Base-by-base conservation (phyloP, 768 basidiomycete genomes). In the Leccinum arenicola region DNA sequence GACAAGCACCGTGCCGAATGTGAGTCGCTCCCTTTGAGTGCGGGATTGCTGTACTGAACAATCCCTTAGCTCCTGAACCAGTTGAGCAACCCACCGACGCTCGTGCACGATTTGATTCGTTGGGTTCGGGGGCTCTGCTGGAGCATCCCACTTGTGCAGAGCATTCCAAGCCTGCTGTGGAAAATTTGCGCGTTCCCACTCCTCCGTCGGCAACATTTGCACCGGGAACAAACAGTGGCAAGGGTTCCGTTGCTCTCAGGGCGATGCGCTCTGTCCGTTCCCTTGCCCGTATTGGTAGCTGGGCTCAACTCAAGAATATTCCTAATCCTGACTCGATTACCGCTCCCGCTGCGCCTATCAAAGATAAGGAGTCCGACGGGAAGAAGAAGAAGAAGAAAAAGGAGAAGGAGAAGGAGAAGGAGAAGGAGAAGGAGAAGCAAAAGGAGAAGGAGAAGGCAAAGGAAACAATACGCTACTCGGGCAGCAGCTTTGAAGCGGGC, bases 221-320 rank as follows among this genome's bases (percentile, higher is more conserved):
- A 2, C 76, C 59, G 5, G 54, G 59, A 49, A 40, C 52, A 27
- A 73, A 72, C 21, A 50, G 52, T 40, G 69, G 68, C 53, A 80
- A 82, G 29, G 83, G 81, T 31, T 90, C 88, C 0, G 88, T 93
- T 47, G 91, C 91, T 0, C 58, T 92, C 29, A 82, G 91, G 6
- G 91, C 91, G 5, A 92, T 93, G 76, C 79, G 87, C 47, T 87
- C 86, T 14, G 85, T 93, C 63, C 79, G 86, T 27, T 86, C 85
- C 3, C 71, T 92, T 45, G 90, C 91, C 4, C 76, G 85, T 35
- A 85, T 92, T 50, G 82, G 85, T 2, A 87, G 86, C 66, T 89
- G 89, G 88, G 83, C 84, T 23, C 85, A 86, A 65, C 72, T 84
- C 56, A 80, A 75, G 68, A 75, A 73, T 15, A 75, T 58, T 2